Percentiles rank a stretch among this genome's conserved stretches.
Conservation (phyloP, 257 asterid species). For the Penstemon barbatus region DNA sequence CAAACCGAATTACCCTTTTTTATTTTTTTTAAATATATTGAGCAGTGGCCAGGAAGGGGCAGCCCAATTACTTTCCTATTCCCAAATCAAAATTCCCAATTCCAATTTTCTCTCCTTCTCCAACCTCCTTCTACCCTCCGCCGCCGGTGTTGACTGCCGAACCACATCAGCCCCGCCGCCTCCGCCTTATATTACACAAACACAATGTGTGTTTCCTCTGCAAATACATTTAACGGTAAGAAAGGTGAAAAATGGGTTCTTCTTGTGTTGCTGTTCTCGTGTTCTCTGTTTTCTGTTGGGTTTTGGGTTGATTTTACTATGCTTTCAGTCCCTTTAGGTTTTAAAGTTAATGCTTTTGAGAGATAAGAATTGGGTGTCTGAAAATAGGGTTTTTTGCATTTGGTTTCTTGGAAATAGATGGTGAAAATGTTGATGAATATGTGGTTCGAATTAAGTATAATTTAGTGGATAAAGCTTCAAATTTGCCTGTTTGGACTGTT, state of each 20-base stretch:
- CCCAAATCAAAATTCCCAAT: no score
- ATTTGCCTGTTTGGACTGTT: slow-evolving; percentile 63
- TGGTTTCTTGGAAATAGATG: slow-evolving; percentile 63
- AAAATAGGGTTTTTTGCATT: slow-evolving; percentile 66
- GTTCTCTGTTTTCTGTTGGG: slow-evolving; percentile 35
- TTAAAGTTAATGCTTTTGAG: slow-evolving; percentile 53
- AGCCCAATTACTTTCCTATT: no score
- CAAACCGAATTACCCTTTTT: no score
- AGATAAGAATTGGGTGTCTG: slow-evolving; percentile 51
- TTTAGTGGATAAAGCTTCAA: slow-evolving; percentile 45
- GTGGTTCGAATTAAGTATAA: slow-evolving; percentile 60
- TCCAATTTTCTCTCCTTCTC: no score
- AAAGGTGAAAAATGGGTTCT: slow-evolving; percentile 23
- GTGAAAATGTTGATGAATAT: slow-evolving; percentile 40
- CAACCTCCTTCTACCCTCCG: no score
- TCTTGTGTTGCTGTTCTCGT: slow-evolving; percentile 31
- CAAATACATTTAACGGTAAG: slow-evolving; percentile 39
- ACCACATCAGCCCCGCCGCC: no score
- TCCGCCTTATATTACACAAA: no score
- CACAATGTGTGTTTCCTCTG: slow-evolving; percentile 44
- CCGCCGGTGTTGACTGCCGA: no score
- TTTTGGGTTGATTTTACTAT: slow-evolving; percentile 40
- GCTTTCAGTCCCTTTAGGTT: slow-evolving; percentile 59
- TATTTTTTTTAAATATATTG: no score
- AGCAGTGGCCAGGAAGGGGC: no score